phyloP scores from a whole-genome alignment of 1,139 yeast genomes.

The Magnusiomyces sp. region DNA sequence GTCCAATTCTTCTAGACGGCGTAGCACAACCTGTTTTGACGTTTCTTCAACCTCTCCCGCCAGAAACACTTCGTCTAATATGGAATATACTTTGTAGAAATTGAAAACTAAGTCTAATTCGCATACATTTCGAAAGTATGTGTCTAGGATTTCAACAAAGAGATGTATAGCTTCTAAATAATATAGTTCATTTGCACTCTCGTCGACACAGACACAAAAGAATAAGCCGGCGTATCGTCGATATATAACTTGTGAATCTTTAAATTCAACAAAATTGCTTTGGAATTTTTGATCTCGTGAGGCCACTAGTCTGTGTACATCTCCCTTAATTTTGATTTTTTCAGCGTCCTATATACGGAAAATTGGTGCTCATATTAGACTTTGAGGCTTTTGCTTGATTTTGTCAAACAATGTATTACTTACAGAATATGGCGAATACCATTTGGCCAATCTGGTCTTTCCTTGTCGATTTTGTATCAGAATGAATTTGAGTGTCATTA shows the following conservation, averaged over 20 bases:
- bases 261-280: slow-evolving; percentile 42
- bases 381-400: neutral
- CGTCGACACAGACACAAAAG: slow-evolving; percentile 72
- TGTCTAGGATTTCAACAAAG: slow-evolving; percentile 81
- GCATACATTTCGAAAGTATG: slow-evolving; percentile 84
- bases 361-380: neutral
- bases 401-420: slow-evolving; percentile 15
- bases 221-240: slow-evolving; percentile 88
- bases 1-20: slow-evolving; percentile 41
- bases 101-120: slow-evolving; percentile 92
- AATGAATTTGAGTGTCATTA: slow-evolving; percentile 70
- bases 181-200: slow-evolving; percentile 67
- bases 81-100: slow-evolving; percentile 83
- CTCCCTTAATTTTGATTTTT: slow-evolving; percentile 44
- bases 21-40: slow-evolving; percentile 67
- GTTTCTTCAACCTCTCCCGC: slow-evolving; percentile 83
- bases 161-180: slow-evolving; percentile 80
- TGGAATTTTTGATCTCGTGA: slow-evolving; percentile 80
- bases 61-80: slow-evolving; percentile 75
- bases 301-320: slow-evolving; percentile 74
- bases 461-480: slow-evolving; percentile 88
- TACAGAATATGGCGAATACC: slow-evolving; percentile 46
- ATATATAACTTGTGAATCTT: slow-evolving; percentile 64
- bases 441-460: slow-evolving; percentile 76
- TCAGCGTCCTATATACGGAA: slow-evolving; percentile 39